Conservation (phyloP, 305 asterid genomes). For the Fraxinus baroniana region DNA sequence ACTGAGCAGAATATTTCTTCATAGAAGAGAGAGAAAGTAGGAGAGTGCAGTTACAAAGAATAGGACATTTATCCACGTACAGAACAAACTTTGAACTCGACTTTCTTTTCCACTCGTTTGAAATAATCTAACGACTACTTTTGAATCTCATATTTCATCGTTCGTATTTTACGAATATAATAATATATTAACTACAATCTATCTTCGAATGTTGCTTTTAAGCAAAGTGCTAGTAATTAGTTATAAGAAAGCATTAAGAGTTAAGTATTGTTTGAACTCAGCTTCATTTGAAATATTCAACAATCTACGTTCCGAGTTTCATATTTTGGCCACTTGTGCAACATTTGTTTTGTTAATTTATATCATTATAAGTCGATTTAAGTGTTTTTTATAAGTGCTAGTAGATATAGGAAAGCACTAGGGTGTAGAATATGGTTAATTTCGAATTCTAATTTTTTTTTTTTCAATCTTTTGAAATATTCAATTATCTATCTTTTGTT, state of each 20-base stretch:
- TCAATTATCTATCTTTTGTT: neutral
- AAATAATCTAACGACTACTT: conserved; percentile 9
- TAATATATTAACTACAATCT: neutral
- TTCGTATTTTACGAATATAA: neutral
- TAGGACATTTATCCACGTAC: conserved; percentile 36
- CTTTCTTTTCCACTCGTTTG: conserved; percentile 41
- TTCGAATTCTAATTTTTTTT: neutral
- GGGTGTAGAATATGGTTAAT: neutral
- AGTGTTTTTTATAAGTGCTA: neutral
- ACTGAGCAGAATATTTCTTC: conserved; percentile 26
- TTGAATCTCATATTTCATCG: neutral
- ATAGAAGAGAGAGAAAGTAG: conserved; percentile 28
- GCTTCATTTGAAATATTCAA: neutral
- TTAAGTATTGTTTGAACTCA: neutral
- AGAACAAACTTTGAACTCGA: conserved; percentile 34
- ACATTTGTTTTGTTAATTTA: neutral
- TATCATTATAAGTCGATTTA: neutral
- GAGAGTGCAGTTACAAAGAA: conserved; percentile 46
- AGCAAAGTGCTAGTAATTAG: neutral
- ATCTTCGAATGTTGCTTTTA: neutral
- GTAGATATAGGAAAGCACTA: neutral
- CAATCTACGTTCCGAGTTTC: neutral
- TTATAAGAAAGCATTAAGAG: neutral
- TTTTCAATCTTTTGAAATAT: neutral
- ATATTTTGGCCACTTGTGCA: neutral